Evolutionary conservation across 371 early-diverging fungal species (phyloP).

Genomic region (Mortierella sp.): DNA sequence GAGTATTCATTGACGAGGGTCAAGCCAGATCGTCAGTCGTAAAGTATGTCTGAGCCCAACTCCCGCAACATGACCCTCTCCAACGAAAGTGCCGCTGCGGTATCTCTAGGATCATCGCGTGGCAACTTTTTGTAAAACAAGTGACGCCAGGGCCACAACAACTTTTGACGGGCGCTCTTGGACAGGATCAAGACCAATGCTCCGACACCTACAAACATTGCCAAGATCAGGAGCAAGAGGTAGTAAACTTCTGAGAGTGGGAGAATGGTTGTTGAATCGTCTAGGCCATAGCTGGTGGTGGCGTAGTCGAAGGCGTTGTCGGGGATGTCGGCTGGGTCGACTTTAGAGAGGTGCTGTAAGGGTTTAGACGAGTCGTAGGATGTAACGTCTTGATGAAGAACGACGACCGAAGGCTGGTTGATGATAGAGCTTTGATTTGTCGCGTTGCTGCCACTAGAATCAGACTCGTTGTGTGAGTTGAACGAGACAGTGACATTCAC

Average conservation of each 20-base stretch:
- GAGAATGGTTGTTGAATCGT: not conserved
- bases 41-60: constrained; percentile 32
- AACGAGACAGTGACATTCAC: not conserved
- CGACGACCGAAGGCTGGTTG: not conserved
- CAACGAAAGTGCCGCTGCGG: not conserved
- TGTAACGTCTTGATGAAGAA: not conserved
- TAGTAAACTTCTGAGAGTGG: constrained; percentile 23
- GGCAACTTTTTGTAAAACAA: constrained; percentile 30
- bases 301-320: not conserved
- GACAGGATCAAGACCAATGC: constrained; percentile 16
- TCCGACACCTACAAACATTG: constrained; percentile 9
- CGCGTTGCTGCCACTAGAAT: not conserved
- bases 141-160: constrained; percentile 25
- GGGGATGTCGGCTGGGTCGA: not conserved
- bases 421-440: not conserved
- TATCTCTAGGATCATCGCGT: not conserved
- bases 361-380: not conserved
- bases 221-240: constrained; percentile 19
- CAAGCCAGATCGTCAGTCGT: constrained; percentile 11
- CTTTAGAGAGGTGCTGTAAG: not conserved
- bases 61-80: constrained; percentile 37
- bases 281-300: not conserved
- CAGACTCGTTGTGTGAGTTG: not conserved
- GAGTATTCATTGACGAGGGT: too few relatives aligned
- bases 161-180: constrained; percentile 18